These are phyloP conservation scores for Agapanthus africanus DNA, from an alignment of 106 monocot genomes.

Conservation along the genomic window DNA sequence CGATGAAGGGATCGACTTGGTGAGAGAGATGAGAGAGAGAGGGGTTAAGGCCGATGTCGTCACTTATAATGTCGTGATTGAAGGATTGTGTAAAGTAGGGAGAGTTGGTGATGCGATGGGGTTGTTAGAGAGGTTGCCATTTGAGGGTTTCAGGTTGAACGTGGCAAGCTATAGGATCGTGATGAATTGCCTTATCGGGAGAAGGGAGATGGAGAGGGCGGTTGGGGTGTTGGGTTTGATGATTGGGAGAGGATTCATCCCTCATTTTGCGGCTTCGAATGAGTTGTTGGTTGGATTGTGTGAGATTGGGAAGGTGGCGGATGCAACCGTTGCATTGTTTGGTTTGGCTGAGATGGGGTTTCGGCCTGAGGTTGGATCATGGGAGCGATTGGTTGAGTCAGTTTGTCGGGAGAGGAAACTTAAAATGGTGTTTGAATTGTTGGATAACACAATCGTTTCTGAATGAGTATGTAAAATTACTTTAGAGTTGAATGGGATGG, in stretches of 20 bases:
- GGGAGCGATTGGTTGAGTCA: constrained; percentile 44
- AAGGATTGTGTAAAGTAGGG: constrained; percentile 62
- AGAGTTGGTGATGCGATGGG: constrained; percentile 47
- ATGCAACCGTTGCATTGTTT: constrained; percentile 56
- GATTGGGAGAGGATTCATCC: constrained; percentile 57
- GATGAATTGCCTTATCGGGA: constrained; percentile 47
- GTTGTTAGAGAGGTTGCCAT: constrained; percentile 48
- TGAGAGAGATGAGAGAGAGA: constrained; percentile 52
- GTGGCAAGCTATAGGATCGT: constrained; percentile 87
- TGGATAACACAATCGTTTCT: constrained; percentile 22
- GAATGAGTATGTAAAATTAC: constrained; percentile 7
- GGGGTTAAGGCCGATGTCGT: constrained; percentile 57
- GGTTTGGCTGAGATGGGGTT: constrained; percentile 65
- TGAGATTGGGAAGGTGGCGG: constrained; percentile 41
- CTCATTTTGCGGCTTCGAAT: constrained; percentile 81
- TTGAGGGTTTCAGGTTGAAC: constrained; percentile 47
- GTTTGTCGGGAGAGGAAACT: constrained; percentile 65
- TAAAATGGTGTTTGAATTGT: constrained; percentile 27
- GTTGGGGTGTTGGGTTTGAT: constrained; percentile 55
- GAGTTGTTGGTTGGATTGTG: constrained; percentile 62
- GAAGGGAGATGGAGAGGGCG: constrained; percentile 57
- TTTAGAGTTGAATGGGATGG: too few species aligned
- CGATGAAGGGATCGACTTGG: constrained; percentile 63
- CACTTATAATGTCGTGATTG: constrained; percentile 56
- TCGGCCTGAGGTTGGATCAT: constrained; percentile 44